These are phyloP conservation scores for Suillus cothurnatus DNA, from an alignment of 768 basidiomycete genomes.

Conservation along the genomic window DNA sequence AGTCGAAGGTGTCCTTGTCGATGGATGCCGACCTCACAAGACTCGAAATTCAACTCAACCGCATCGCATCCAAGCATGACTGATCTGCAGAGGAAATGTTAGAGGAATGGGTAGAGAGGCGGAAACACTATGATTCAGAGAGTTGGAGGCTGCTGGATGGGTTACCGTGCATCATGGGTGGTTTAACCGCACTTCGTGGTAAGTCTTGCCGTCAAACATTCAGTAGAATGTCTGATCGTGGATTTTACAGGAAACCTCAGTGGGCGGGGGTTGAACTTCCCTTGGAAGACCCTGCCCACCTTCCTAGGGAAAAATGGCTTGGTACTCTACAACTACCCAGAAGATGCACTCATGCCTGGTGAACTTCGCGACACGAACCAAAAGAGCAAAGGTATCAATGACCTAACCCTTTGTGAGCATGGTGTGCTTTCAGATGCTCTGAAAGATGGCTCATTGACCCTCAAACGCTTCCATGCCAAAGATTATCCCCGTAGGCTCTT, in stretches of 20 bases:
- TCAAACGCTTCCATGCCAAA: background rate
- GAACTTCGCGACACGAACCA: background rate
- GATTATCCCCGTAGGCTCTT: background rate
- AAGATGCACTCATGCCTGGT: background rate
- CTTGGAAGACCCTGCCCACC: slow-evolving; percentile 4
- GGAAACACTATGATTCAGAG: background rate
- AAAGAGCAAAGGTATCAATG: slow-evolving; percentile 2
- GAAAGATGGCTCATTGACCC: background rate
- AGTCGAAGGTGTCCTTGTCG: background rate
- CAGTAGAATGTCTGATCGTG: background rate
- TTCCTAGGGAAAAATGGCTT: background rate
- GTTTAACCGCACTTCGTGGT: background rate
- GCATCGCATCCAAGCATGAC: background rate
- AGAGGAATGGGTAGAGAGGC: background rate
- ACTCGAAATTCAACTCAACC: background rate
- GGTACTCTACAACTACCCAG: background rate
- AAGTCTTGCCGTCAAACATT: background rate
- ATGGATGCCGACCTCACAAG: background rate
- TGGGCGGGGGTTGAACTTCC: background rate
- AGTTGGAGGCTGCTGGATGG: background rate
- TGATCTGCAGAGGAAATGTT: background rate
- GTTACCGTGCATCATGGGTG: background rate
- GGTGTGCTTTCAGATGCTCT: background rate
- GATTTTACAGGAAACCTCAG: background rate
- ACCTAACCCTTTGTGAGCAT: background rate